phyloP scores from a whole-genome alignment of 257 asterid genomes.

The Cruciata laevipes region DNA sequence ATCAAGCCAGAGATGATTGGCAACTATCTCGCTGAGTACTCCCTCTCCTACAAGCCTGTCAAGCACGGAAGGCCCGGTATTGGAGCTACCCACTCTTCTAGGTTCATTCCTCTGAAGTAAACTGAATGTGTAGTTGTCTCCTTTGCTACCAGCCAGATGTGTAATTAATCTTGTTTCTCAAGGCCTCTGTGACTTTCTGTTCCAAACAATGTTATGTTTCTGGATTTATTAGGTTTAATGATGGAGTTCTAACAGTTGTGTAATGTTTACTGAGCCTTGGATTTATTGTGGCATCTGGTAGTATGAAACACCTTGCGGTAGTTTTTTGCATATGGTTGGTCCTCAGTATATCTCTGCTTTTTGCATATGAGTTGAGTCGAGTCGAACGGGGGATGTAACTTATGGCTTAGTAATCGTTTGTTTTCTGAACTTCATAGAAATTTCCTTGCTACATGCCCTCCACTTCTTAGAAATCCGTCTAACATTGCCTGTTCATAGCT shows the following conservation, averaged over 20 bases:
- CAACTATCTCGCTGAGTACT: slow-evolving; percentile 79
- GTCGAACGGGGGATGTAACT: not conserved
- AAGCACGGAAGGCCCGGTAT: slow-evolving; percentile 94
- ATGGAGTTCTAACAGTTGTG: slow-evolving; percentile 1
- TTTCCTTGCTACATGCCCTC: not conserved
- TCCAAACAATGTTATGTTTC: not conserved
- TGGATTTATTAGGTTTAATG: not conserved
- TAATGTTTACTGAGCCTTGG: not conserved
- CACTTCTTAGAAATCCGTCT: not conserved
- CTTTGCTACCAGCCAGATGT: not conserved
- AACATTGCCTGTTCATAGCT: not conserved
- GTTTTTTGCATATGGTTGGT: no score
- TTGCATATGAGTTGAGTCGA: not conserved
- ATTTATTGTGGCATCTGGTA: not conserved
- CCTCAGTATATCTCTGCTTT: no score
- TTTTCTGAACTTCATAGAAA: not conserved
- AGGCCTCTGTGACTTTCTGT: not conserved
- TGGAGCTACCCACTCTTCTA: slow-evolving; percentile 92
- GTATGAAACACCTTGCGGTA: no score
- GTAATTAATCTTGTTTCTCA: slow-evolving; percentile 5
- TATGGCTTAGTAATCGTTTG: not conserved
- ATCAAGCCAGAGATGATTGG: slow-evolving; percentile 86
- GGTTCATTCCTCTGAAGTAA: slow-evolving; percentile 88
- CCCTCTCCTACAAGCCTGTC: slow-evolving; percentile 76
- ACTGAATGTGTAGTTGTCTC: not conserved